phyloP scores from a whole-genome alignment of 1,284 basidiomycete species.

The Trichosporon asahii region DNA sequence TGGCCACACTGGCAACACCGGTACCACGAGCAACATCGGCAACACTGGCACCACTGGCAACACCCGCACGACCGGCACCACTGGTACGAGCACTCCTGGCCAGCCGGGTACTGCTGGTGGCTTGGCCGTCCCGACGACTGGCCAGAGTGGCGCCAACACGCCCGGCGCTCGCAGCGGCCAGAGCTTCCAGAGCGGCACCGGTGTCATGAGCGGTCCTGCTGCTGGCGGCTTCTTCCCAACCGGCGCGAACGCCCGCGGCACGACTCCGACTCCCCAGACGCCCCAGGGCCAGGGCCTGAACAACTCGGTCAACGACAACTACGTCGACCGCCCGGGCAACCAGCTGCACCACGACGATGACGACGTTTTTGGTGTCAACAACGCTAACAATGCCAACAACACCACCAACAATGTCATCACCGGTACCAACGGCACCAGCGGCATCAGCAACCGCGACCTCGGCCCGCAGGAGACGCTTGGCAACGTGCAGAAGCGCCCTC shows the following conservation, averaged over 20 bases:
- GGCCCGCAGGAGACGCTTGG: background rate
- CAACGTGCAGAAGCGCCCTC: background rate
- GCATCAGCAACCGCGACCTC: background rate
- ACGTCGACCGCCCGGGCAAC: constrained; percentile 1
- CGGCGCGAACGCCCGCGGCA: background rate
- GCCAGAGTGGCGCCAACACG: background rate
- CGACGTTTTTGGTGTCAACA: background rate
- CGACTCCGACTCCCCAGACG: background rate
- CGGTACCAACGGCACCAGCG: background rate
- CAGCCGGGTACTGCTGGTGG: background rate
- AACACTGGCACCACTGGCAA: background rate
- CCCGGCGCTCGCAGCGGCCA: background rate
- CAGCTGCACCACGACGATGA: background rate
- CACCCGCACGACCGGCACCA: background rate
- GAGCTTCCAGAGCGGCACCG: background rate
- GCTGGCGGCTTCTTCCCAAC: constrained; percentile 5
- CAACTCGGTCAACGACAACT: constrained; percentile 1
- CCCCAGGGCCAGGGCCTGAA: background rate
- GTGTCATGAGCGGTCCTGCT: background rate
- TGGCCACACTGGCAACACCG: background rate
- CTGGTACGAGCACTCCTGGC: background rate
- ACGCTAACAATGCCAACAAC: background rate
- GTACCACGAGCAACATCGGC: background rate
- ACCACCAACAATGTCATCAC: background rate
- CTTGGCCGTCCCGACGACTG: background rate